Conservation (phyloP, 2,329 filamentous ascomycete species). For the Fusarium torreyae region DNA sequence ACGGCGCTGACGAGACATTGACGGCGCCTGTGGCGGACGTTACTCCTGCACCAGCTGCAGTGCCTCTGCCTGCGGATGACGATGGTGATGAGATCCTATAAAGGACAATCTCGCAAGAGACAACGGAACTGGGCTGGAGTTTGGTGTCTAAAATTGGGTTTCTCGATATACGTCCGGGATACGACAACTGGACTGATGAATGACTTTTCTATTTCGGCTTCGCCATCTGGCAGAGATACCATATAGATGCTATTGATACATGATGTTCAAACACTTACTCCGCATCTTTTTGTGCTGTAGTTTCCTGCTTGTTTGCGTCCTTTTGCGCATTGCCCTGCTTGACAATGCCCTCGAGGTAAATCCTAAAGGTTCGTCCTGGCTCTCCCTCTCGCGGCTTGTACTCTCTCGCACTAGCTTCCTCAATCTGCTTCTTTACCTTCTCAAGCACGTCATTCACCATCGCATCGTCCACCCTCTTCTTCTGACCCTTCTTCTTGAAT, state of each 20-base stretch:
- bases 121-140: slow-evolving; percentile 43
- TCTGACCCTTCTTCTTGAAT: slow-evolving; percentile 71
- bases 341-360: slow-evolving; percentile 60
- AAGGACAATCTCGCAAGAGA: slow-evolving; percentile 14
- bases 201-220: slow-evolving; percentile 37
- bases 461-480: slow-evolving; percentile 69
- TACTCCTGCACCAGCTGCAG: slow-evolving; percentile 5
- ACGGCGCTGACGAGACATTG: slow-evolving; percentile 39
- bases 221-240: slow-evolving; percentile 43
- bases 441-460: slow-evolving; percentile 73
- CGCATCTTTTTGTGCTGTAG: slow-evolving; percentile 3
- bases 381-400: slow-evolving; percentile 62
- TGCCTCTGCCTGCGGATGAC: slow-evolving; percentile 45
- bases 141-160: slow-evolving; percentile 49
- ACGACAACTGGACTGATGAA: slow-evolving; percentile 38
- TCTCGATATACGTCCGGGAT: slow-evolving; percentile 29
- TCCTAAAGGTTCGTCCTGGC: slow-evolving; percentile 59
- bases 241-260: slow-evolving; percentile 44
- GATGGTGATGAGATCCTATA: slow-evolving; percentile 55
- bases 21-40: slow-evolving; percentile 2
- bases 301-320: background rate
- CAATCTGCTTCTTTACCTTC: slow-evolving; percentile 55
- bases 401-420: slow-evolving; percentile 60
- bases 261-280: slow-evolving; percentile 13
- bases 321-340: slow-evolving; percentile 10